phyloP scores from a whole-genome alignment of 2,329 filamentous ascomycete genomes.

The Thielaviopsis musarum region DNA sequence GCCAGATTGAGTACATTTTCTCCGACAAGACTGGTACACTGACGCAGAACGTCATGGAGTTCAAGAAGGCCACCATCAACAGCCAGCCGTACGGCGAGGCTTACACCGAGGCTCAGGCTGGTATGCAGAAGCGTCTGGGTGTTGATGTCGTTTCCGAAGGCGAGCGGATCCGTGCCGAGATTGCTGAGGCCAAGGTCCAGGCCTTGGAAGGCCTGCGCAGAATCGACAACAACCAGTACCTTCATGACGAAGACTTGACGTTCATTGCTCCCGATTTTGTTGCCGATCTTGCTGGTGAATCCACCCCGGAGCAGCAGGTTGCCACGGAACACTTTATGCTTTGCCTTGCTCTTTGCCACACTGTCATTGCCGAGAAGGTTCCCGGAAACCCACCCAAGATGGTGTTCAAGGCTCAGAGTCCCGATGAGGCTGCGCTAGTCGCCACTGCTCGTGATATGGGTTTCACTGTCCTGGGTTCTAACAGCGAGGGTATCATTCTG shows the following conservation, averaged over 20 bases:
- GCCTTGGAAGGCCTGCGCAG: slow-evolving; percentile 59
- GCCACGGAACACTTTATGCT: slow-evolving; percentile 89
- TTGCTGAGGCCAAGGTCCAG: slow-evolving; percentile 55
- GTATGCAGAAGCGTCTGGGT: slow-evolving; percentile 84
- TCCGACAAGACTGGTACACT: slow-evolving; percentile 95
- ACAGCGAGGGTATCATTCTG: slow-evolving; percentile 64
- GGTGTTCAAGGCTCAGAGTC: slow-evolving; percentile 91
- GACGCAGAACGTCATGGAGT: slow-evolving; percentile 99
- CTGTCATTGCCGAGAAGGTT: slow-evolving; percentile 77
- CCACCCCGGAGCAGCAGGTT: slow-evolving; percentile 56
- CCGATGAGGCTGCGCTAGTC: slow-evolving; percentile 88
- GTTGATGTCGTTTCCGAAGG: slow-evolving; percentile 72
- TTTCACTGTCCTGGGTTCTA: slow-evolving; percentile 74
- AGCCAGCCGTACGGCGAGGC: slow-evolving; percentile 94
- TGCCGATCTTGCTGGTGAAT: slow-evolving; percentile 60
- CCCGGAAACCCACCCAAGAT: slow-evolving; percentile 85
- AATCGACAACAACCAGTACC: slow-evolving; percentile 76
- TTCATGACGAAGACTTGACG: slow-evolving; percentile 77
- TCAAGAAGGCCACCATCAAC: slow-evolving; percentile 96
- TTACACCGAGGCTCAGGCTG: slow-evolving; percentile 90
- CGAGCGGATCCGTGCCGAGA: slow-evolving; percentile 55
- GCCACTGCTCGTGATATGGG: slow-evolving; percentile 89
- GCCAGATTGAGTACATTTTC: slow-evolving; percentile 98
- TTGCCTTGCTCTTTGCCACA: slow-evolving; percentile 86
- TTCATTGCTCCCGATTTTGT: slow-evolving; percentile 88